Evolutionary conservation across 176 grass and related monocot species (phyloP), one percentile per base, ranked within the genome.

Genomic region (Carex littledalei): DNA sequence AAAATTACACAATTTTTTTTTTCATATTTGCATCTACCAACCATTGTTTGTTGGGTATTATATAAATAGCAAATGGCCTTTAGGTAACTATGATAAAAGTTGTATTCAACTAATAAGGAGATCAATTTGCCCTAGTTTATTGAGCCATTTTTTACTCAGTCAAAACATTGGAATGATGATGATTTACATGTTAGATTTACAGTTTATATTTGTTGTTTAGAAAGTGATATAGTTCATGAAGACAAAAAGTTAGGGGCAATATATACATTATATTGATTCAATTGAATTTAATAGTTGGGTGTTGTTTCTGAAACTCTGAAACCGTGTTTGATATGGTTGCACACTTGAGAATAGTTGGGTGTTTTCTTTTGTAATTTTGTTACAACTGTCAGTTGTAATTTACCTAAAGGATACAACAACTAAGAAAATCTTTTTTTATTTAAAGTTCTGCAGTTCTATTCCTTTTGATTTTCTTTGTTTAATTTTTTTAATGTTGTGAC

Each of bases 401-500:
- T 21, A 73, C 69, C 8, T 37, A 73, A 72, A 20, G 41, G 56
- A 8, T 20, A 45, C 39, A 47, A 20, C 37, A 77, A 54, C 16
- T 11, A 77, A 77, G 14, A 6, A 54, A 55, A 52, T 75, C n/a
- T 15, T 13, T 24, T 24, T 54, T 29, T 29, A 15, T 54, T 39
- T 39, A 39, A 29, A 1, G 20, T 53, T 54, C 22, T 16, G 6
- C 9, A 57, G 15, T 67, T 81, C 17, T 47, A 9, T 79, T 77
- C 35, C 18, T 64, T 63, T 54, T 70, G 60, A 29, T 53, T 54
- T 43, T 12, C 29, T 16, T 74, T 6, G 18, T 62, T 37, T 87
- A 34, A 86, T 82, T 32, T 6, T 26, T 55, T 16, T 63, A 68
- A 71, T 85, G 8, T 85, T 81, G 71, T 82, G 9, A 71, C 58